These are phyloP conservation scores for Gracilaria domingensis DNA, from an alignment of 23 red algal genomes.

Conservation along the genomic window DNA sequence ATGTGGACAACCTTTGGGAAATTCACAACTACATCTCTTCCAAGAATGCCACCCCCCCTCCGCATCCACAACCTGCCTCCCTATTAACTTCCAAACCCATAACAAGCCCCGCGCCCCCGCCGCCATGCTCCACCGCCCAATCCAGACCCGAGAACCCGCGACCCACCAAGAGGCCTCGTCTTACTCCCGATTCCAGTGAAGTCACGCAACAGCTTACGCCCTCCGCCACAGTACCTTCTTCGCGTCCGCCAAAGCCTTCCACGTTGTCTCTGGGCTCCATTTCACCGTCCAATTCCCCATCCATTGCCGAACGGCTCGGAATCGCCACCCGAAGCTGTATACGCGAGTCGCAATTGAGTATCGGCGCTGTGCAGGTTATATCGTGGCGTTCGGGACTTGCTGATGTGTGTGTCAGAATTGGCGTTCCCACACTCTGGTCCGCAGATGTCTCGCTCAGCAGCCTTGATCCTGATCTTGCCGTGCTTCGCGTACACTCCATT, in stretches of 20 bases:
- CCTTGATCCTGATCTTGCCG: constrained; percentile 61
- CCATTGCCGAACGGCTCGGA: constrained; percentile 47
- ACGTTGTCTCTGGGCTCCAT: constrained; percentile 16
- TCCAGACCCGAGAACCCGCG: constrained; percentile 33
- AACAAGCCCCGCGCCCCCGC: constrained; percentile 1
- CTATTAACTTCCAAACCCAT: constrained; percentile 41
- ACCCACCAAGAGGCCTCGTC: constrained; percentile 8
- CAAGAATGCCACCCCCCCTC: constrained; percentile 17
- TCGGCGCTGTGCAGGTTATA: constrained; percentile 35
- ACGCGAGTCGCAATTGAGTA: constrained; percentile 17
- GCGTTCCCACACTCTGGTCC: constrained; percentile 46
- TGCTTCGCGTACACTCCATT: constrained; percentile 63
- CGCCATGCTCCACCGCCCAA: constrained; percentile 16
- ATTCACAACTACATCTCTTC: constrained; percentile 16
- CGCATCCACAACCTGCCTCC: constrained; percentile 21
- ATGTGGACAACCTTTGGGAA: constrained; percentile 43
- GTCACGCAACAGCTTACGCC: constrained; percentile 44
- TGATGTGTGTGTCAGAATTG: constrained; percentile 57
- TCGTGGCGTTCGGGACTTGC: constrained; percentile 55
- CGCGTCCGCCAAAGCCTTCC: constrained; percentile 4
- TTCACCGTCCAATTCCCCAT: constrained; percentile 22
- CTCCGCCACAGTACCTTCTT: constrained; percentile 1
- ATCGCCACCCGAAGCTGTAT: constrained; percentile 53
- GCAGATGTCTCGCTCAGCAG: constrained; percentile 53
- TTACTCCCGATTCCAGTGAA: constrained; percentile 49